Conservation (phyloP, 1,139 yeast species). For the Geotrichum aggregatum region DNA sequence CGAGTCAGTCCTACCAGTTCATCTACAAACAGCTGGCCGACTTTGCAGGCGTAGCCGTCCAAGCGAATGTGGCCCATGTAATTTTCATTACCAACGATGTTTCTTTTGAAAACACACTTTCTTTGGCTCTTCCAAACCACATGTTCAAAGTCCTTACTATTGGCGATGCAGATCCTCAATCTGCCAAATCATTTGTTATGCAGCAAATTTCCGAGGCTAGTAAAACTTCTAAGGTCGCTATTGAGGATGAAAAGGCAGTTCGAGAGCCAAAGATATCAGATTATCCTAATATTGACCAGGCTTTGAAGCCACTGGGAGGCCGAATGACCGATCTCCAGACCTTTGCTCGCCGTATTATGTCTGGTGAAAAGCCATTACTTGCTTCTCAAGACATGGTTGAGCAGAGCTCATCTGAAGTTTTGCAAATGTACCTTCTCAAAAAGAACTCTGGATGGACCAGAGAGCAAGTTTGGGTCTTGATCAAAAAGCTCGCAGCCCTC, state of each 20-base stretch:
- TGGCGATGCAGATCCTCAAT: slow-evolving; percentile 72
- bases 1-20: slow-evolving; percentile 50
- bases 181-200: slow-evolving; percentile 68
- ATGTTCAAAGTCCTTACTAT: slow-evolving; percentile 71
- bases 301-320: slow-evolving; percentile 81
- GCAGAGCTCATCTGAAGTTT: slow-evolving; percentile 83
- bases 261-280: slow-evolving; percentile 15
- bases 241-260: slow-evolving; percentile 7
- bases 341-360: slow-evolving; percentile 76
- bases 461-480: slow-evolving; percentile 85
- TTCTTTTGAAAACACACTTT: slow-evolving; percentile 64
- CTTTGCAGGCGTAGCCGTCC: slow-evolving; percentile 79
- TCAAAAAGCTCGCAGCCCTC: slow-evolving; percentile 53
- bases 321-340: slow-evolving; percentile 91
- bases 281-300: slow-evolving; percentile 44
- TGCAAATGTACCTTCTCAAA: slow-evolving; percentile 67
- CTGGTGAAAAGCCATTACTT: slow-evolving; percentile 76
- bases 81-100: slow-evolving; percentile 81
- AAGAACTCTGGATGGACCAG: slow-evolving; percentile 55
- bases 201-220: slow-evolving; percentile 46
- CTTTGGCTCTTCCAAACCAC: slow-evolving; percentile 71
- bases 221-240: slow-evolving; percentile 17
- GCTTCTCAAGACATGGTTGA: slow-evolving; percentile 76
- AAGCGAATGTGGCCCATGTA: slow-evolving; percentile 82
- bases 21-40: slow-evolving; percentile 76